Evolutionary conservation across 192 early-diverging fungal genomes (phyloP).

Genomic region (Gaertneriomyces semiglobifer): DNA sequence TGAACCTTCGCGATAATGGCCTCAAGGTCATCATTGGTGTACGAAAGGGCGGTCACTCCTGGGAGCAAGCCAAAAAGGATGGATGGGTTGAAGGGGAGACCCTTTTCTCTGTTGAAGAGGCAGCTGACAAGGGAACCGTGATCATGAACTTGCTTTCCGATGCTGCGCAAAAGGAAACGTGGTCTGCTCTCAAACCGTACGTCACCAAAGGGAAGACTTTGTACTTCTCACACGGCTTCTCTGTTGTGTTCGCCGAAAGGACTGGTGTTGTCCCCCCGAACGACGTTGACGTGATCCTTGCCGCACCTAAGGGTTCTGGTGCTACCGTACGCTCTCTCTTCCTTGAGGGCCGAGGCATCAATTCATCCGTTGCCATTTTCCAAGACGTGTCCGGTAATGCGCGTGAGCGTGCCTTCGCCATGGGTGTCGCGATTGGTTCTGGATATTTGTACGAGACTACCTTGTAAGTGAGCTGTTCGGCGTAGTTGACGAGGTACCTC

Average conservation of each 20-base stretch:
- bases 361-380: conserved; percentile 92
- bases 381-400: conserved; percentile 93
- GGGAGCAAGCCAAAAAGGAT: conserved; percentile 86
- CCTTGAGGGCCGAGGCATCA: conserved; percentile 95
- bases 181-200: conserved; percentile 80
- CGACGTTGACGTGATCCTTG: conserved; percentile 93
- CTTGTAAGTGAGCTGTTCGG: conserved; percentile 48
- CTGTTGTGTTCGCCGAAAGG: conserved; percentile 87
- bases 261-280: conserved; percentile 86
- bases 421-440: conserved; percentile 91
- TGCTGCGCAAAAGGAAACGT: conserved; percentile 90
- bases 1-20: conserved; percentile 94
- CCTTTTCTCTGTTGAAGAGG: conserved; percentile 90
- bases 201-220: conserved; percentile 96
- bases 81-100: conserved; percentile 96
- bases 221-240: conserved; percentile 97
- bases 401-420: conserved; percentile 84
- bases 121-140: conserved; percentile 82
- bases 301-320: conserved; percentile 94
- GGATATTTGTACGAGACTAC: conserved; percentile 98
- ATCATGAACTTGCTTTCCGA: conserved; percentile 95
- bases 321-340: conserved; percentile 93
- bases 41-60: conserved; percentile 83
- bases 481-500: not conserved
- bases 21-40: conserved; percentile 94